Percentiles rank a stretch among this genome's conserved stretches.
These are phyloP conservation scores for Lolium perenne DNA, from an alignment of 176 grass and related monocot genomes.

Conservation along the genomic window DNA sequence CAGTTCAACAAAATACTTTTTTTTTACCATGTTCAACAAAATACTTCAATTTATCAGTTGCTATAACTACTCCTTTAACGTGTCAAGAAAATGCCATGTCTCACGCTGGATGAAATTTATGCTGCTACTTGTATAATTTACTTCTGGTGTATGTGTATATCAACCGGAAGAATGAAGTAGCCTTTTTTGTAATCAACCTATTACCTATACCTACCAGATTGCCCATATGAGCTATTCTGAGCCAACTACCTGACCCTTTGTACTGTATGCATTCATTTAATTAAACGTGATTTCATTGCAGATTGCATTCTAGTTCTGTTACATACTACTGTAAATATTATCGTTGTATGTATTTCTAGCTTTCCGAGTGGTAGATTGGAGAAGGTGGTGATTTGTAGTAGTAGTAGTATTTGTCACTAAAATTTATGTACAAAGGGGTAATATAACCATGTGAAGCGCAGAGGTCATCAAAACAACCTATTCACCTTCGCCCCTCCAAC, in stretches of 20 bases:
- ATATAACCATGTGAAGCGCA: not conserved
- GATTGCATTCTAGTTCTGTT: not conserved
- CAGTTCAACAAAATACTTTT: no score
- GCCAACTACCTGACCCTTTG: not conserved
- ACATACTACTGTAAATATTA: not conserved
- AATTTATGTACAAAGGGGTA: not conserved
- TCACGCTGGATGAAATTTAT: no score
- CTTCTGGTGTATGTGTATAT: no score
- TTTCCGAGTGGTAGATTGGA: not conserved
- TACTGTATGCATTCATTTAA: not conserved
- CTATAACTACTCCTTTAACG: no score
- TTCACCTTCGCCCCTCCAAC: not conserved
- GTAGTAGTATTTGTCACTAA: not conserved
- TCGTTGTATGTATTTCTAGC: not conserved
- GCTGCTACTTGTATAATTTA: no score
- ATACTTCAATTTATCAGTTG: no score
- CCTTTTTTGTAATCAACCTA: no score
- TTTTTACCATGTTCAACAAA: no score
- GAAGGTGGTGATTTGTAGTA: not conserved
- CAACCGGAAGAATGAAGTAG: no score
- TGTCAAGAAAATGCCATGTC: no score
- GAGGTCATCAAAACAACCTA: not conserved
- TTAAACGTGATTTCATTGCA: not conserved
- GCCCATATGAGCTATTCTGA: not conserved
- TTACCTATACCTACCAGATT: not conserved